Evolutionary conservation across 495 filamentous ascomycete species (phyloP).

Genomic region (Eremomyces bilateralis): DNA sequence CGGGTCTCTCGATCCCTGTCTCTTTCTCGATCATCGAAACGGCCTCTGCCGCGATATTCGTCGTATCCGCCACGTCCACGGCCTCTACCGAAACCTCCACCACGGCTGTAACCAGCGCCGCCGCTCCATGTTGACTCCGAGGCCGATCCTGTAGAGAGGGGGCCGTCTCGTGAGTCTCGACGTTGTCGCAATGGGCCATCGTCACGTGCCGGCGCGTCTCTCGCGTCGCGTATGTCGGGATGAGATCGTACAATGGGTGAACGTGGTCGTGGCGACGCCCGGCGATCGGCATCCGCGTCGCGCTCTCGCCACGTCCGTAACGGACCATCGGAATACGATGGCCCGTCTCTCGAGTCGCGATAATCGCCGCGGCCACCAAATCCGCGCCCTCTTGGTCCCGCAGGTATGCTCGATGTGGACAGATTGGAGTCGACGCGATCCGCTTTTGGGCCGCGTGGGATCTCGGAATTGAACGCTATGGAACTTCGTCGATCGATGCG

Average conservation of each 20-base stretch:
- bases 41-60: slow-evolving; percentile 44
- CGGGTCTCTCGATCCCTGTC: slow-evolving; percentile 36
- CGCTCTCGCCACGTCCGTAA: slow-evolving; percentile 1
- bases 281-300: slow-evolving; percentile 23
- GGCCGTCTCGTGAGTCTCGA: slow-evolving; percentile 27
- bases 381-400: slow-evolving; percentile 4
- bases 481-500: too few species aligned
- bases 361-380: slow-evolving; percentile 2
- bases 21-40: slow-evolving; percentile 32
- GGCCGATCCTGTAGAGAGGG: slow-evolving; percentile 45
- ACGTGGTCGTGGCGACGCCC: slow-evolving; percentile 15
- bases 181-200: slow-evolving; percentile 20
- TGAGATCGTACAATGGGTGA: too few species aligned
- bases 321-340: slow-evolving; percentile 9
- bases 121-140: slow-evolving; percentile 40
- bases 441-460: slow-evolving; percentile 23
- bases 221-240: too few species aligned
- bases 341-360: slow-evolving; percentile 17
- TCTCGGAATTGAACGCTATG: not conserved
- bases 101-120: slow-evolving; percentile 28
- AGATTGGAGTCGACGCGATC: not conserved
- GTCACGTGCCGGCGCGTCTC: too few species aligned
- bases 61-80: too few species aligned
- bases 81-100: slow-evolving; percentile 32
- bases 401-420: slow-evolving; percentile 5